Conservation (phyloP, 345 rosid genomes). For the Populus pruinosa region DNA sequence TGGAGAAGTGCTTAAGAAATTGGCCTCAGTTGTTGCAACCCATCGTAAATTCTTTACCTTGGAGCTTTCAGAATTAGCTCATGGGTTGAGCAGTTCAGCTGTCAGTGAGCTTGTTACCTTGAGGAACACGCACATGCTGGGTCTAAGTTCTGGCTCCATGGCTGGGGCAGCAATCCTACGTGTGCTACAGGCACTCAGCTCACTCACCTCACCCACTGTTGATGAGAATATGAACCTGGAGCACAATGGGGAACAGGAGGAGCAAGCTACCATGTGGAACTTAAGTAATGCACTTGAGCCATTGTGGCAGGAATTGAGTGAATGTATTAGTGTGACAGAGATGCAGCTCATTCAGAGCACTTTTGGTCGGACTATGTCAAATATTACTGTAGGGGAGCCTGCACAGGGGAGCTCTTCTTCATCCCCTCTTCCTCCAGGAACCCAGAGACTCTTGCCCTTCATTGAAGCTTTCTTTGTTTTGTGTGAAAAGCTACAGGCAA, state of each 20-base stretch:
- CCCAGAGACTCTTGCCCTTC: constrained; percentile 86
- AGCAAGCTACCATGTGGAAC: constrained; percentile 67
- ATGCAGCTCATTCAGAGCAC: constrained; percentile 70
- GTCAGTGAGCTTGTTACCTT: constrained; percentile 71
- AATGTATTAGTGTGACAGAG: constrained; percentile 84
- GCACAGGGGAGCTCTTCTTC: constrained; percentile 56
- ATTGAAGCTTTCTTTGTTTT: constrained; percentile 95
- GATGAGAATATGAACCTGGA: constrained; percentile 35
- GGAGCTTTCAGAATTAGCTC: constrained; percentile 74
- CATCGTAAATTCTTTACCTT: constrained; percentile 65
- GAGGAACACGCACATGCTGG: constrained; percentile 72
- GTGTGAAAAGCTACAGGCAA: constrained; percentile 83
- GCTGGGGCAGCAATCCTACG: constrained; percentile 91
- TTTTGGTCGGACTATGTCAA: constrained; percentile 34
- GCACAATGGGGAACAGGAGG: constrained; percentile 56
- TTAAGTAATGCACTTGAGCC: constrained; percentile 76
- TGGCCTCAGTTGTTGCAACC: constrained; percentile 62
- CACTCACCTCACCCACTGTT: constrained; percentile 45
- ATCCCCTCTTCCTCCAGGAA: constrained; percentile 87
- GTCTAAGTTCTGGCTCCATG: constrained; percentile 84
- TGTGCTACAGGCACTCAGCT: constrained; percentile 81
- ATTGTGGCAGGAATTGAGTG: constrained; percentile 88
- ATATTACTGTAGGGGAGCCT: constrained; percentile 52
- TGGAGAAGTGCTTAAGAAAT: constrained; percentile 81
- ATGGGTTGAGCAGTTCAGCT: constrained; percentile 73